Evolutionary conservation across 208 protist genomes (phyloP).

Genomic region (Blastocrithidia nonstop): DNA sequence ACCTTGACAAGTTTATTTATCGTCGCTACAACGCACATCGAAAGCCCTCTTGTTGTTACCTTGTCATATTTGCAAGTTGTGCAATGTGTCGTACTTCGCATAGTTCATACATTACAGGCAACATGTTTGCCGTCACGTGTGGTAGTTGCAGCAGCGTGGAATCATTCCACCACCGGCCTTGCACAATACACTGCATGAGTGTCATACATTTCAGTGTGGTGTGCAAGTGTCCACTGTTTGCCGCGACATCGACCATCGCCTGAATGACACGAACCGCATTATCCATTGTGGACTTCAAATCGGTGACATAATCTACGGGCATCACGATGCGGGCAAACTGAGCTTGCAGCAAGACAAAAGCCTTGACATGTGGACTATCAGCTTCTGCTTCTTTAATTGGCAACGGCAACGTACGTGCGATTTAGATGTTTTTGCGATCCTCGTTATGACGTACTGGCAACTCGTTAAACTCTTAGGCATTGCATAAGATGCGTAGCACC

Average conservation of each 20-base stretch:
- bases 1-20: conserved; percentile 19
- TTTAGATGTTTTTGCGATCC: conserved; percentile 91
- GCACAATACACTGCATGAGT: conserved; percentile 91
- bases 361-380: conserved; percentile 92
- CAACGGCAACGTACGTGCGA: conserved; percentile 52
- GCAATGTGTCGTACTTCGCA: conserved; percentile 49
- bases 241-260: conserved; percentile 91
- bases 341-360: conserved; percentile 95
- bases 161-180: conserved; percentile 82
- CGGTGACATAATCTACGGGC: conserved; percentile 98
- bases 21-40: conserved; percentile 30
- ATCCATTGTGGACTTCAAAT: conserved; percentile 95
- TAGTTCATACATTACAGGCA: conserved; percentile 26
- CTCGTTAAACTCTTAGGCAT: conserved; percentile 93
- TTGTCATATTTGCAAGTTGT: conserved; percentile 58
- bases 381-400: conserved; percentile 42
- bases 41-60: conserved; percentile 18
- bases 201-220: conserved; percentile 82
- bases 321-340: conserved; percentile 87
- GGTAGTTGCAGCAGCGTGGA: conserved; percentile 79
- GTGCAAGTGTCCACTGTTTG: conserved; percentile 87
- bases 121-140: conserved; percentile 57
- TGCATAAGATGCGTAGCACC: conserved; percentile 76
- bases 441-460: conserved; percentile 98
- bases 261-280: conserved; percentile 94